These are phyloP conservation scores for Escovopsis sp. DNA, from an alignment of 2,329 filamentous ascomycete genomes.

Conservation along the genomic window DNA sequence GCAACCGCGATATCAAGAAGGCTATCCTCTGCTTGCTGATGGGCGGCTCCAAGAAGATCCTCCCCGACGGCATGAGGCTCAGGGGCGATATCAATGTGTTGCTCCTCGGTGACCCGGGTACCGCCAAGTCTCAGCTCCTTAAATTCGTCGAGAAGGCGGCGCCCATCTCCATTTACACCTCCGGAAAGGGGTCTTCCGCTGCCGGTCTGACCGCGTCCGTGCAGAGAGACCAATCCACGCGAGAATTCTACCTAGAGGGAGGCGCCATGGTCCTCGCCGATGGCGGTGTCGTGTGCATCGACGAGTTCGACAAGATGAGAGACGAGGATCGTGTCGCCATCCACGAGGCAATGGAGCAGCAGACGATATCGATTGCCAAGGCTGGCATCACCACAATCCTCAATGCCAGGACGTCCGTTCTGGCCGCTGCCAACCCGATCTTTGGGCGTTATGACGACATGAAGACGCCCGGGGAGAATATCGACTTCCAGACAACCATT, in stretches of 20 bases:
- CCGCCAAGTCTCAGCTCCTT: constrained; percentile 88
- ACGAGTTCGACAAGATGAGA: constrained; percentile 99
- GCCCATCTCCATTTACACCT: constrained; percentile 96
- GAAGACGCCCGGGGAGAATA: constrained; percentile 95
- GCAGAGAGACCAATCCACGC: constrained; percentile 76
- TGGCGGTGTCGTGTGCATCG: constrained; percentile 92
- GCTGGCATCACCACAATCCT: constrained; percentile 97
- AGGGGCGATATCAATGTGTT: constrained; percentile 97
- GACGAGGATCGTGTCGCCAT: constrained; percentile 96
- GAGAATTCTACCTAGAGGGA: constrained; percentile 95
- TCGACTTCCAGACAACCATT: constrained; percentile 98
- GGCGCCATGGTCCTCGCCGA: constrained; percentile 98
- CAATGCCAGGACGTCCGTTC: constrained; percentile 85
- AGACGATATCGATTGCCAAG: constrained; percentile 97
- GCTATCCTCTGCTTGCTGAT: constrained; percentile 86
- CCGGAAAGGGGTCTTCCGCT: constrained; percentile 92
- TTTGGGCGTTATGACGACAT: constrained; percentile 97
- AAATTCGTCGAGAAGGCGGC: constrained; percentile 97
- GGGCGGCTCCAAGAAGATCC: constrained; percentile 92
- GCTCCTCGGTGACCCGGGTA: constrained; percentile 91
- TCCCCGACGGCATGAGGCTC: constrained; percentile 94
- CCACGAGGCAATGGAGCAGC: constrained; percentile 99
- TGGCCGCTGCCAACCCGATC: constrained; percentile 92
- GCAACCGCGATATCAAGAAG: constrained; percentile 93
- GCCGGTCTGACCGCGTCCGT: constrained; percentile 96